Conservation (phyloP, 306 rosid genomes). For the Lablab purpureus region DNA sequence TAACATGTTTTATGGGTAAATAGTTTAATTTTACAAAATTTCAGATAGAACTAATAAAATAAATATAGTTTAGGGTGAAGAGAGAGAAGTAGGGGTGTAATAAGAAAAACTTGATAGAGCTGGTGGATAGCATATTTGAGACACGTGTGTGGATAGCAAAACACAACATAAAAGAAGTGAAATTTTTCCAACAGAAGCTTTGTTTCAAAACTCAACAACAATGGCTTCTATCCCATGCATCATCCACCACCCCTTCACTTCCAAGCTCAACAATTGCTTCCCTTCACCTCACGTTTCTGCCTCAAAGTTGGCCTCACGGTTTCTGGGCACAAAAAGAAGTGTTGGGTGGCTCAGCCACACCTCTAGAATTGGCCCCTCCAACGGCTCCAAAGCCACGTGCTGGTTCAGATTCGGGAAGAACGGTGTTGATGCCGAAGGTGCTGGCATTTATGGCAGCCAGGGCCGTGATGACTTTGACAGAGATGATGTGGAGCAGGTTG, state of each 20-base stretch:
- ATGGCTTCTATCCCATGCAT: constrained; percentile 83
- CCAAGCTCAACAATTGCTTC: constrained; percentile 43
- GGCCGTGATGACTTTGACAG: constrained; percentile 86
- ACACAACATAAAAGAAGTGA: not conserved
- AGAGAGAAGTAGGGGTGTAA: no score
- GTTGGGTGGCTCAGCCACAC: constrained; percentile 53
- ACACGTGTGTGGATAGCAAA: constrained; percentile 59
- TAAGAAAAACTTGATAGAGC: no score
- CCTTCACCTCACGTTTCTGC: constrained; percentile 42
- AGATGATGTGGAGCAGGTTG: constrained; percentile 96
- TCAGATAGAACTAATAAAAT: no score
- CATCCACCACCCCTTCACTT: constrained; percentile 54
- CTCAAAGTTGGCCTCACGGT: constrained; percentile 54
- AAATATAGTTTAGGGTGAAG: no score
- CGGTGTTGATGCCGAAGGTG: constrained; percentile 94
- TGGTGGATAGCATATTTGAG: not conserved
- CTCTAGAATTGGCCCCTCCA: constrained; percentile 76
- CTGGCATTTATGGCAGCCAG: constrained; percentile 98
- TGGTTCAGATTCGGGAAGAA: constrained; percentile 91
- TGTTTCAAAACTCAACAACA: constrained; percentile 42
- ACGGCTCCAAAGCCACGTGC: constrained; percentile 77
- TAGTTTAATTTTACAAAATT: no score
- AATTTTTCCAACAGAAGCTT: not conserved
- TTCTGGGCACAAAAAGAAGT: constrained; percentile 57
- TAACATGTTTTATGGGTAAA: no score